Evolutionary conservation across 305 asterid species (phyloP).

Genomic region (Fraxinus platypoda): DNA sequence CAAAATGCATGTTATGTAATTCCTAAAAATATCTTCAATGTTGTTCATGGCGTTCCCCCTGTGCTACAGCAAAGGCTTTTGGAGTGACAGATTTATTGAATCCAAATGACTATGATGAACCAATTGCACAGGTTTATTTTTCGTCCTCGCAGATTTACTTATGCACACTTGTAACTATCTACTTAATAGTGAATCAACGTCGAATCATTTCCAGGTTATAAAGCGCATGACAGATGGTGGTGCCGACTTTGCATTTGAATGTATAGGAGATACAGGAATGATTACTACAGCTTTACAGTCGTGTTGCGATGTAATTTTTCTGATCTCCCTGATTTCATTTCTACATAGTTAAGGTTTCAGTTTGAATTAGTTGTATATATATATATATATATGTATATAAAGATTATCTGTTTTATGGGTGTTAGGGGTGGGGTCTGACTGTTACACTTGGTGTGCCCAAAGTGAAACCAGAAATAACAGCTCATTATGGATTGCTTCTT

Average conservation of each 20-base stretch:
- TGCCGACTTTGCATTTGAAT: conserved; percentile 90
- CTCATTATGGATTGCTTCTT: conserved; percentile 79
- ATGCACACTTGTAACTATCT: background rate
- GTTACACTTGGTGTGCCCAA: conserved; percentile 95
- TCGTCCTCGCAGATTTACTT: background rate
- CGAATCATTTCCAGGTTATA: conserved; percentile 55
- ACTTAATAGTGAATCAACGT: background rate
- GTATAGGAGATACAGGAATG: conserved; percentile 84
- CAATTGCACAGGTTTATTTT: conserved; percentile 76
- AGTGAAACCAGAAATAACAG: conserved; percentile 67
- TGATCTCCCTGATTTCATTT: conserved; percentile 7
- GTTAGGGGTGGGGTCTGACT: conserved; percentile 21
- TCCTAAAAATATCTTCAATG: conserved; percentile 2
- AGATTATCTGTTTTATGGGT: background rate
- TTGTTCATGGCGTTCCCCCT: conserved; percentile 7
- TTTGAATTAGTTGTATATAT: background rate
- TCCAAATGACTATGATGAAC: conserved; percentile 73
- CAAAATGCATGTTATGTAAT: background rate
- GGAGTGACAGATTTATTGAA: conserved; percentile 85
- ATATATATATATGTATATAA: too few relatives aligned
- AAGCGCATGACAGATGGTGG: conserved; percentile 80
- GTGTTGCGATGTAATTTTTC: conserved; percentile 63
- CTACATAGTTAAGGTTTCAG: background rate
- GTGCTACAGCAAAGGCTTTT: conserved; percentile 70
- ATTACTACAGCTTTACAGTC: conserved; percentile 82